A percentile compares a stretch with the other conserved stretches of the same genome.
phyloP scores from a whole-genome alignment of 2,329 filamentous ascomycete species.

The Aspergillus pseudotamarii region DNA sequence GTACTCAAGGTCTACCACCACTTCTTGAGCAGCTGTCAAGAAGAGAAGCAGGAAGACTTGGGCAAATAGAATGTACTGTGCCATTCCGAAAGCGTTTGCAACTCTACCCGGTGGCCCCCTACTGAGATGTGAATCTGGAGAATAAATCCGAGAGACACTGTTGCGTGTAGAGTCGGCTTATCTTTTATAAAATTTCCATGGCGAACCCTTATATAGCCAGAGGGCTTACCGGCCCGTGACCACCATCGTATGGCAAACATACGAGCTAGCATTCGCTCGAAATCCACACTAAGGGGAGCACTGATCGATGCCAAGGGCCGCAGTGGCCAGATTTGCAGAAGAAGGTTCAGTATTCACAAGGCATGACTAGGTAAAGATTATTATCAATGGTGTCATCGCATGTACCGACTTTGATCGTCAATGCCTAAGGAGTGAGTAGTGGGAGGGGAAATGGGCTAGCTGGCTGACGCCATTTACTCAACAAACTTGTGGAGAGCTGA shows the following conservation, averaged over 20 bases:
- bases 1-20: conserved; percentile 66
- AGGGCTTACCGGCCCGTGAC: neutral
- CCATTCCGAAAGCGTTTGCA: neutral
- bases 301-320: neutral
- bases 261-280: neutral
- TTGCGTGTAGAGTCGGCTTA: neutral
- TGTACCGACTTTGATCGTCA: neutral
- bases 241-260: neutral
- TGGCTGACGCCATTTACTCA: no score
- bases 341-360: neutral
- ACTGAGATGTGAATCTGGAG: neutral
- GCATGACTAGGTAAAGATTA: neutral
- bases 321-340: neutral
- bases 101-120: neutral
- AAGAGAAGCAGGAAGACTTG: conserved; percentile 20
- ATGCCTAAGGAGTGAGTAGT: neutral
- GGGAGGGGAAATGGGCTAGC: neutral
- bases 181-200: neutral
- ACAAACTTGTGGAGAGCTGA: neutral
- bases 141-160: neutral
- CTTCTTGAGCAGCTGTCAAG: conserved; percentile 27
- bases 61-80: conserved; percentile 2
- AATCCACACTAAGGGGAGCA: no score
- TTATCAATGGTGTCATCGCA: neutral
- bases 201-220: neutral